Base-by-base conservation (phyloP, 2,329 filamentous ascomycete genomes). In the Aureobasidium pullulans region DNA sequence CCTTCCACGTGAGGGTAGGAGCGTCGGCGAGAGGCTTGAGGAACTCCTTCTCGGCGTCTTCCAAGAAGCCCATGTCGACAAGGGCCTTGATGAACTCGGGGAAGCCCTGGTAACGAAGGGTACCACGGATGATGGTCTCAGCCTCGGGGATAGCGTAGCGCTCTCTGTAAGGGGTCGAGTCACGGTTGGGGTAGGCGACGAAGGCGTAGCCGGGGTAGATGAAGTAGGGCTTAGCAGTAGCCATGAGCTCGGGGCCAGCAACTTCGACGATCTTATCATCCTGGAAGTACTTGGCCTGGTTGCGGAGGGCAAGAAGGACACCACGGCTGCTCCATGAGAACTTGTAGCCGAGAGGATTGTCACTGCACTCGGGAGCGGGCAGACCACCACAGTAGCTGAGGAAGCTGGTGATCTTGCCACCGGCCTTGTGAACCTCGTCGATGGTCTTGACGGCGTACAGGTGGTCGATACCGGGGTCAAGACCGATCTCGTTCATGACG, bases 401-500 rank as follows among this genome's bases (percentile, higher is more conserved):
- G 81, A 96, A 96, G 46, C 82, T 84, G 32, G 81, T 77, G 71
- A 97, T 87, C 80, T 94, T 94, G 72, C 92, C 93, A 61, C 91
- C 92, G 15, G 81, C 87, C 63, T 83, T 78, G 81, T 96, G 92
- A n/a, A 96, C 90, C 71, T 90, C 83, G 57, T 88, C 84, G 68
- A 96, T 96, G 60, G 86, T 90, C 79, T 93, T 89, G 73, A 96
- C 84, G 48, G 92, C 92, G 71, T 93, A 88, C 60, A 87, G 76
- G 72, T 88, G 85, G 71, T 90, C 87, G 65, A 90, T 84, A 71
- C 86, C 86, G 31, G 86, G 86, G 73, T 88, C 86, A 44, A 80
- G 73, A 62, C 90, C 90, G 71, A 96, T 95, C 82, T 97, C 93
- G 77, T 97, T 96, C 88, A 96, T 92, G 71, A 96, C 92, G 10